A percentile compares a stretch with the other conserved stretches of the same genome.
Conservation (phyloP, 2,329 filamentous ascomycete genomes). For the Chaetomium sp. region DNA sequence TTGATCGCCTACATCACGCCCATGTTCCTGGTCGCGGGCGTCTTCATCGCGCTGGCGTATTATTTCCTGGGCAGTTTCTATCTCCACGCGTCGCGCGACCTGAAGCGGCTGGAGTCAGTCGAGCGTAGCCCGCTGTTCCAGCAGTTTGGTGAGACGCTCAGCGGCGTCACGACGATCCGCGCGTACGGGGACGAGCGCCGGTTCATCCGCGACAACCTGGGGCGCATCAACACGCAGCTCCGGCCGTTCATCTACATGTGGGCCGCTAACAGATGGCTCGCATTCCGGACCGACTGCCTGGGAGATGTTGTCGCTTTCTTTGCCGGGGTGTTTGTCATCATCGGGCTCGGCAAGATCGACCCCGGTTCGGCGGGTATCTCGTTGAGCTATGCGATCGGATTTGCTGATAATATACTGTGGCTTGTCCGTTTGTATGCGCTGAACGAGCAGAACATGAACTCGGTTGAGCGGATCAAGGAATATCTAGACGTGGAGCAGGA, state of each 20-base stretch:
- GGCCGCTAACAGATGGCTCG: conserved; percentile 95
- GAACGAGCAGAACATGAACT: conserved; percentile 99
- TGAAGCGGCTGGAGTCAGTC: conserved; percentile 91
- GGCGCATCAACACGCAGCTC: conserved; percentile 81
- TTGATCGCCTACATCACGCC: conserved; percentile 87
- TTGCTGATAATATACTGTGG: conserved; percentile 96
- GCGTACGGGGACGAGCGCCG: conserved; percentile 91
- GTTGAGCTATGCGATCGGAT: conserved; percentile 90
- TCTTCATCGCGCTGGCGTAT: conserved; percentile 80
- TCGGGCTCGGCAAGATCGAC: conserved; percentile 76
- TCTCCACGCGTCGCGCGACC: conserved; percentile 82
- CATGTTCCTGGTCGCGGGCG: conserved; percentile 76
- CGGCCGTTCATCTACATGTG: conserved; percentile 94
- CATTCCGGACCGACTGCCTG: conserved; percentile 82
- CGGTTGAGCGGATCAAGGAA: conserved; percentile 93
- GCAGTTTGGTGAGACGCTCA: conserved; percentile 93
- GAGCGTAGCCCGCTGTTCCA: conserved; percentile 94
- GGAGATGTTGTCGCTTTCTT: conserved; percentile 92
- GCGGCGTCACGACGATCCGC: conserved; percentile 91
- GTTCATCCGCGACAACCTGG: conserved; percentile 87
- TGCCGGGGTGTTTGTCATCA: conserved; percentile 82
- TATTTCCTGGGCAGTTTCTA: conserved; percentile 81
- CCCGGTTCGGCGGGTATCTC: conserved; percentile 89
- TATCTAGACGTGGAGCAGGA: conserved; percentile 96
- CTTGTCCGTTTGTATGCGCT: conserved; percentile 87